These are phyloP conservation scores for Solanum chilense DNA, from an alignment of 257 asterid genomes.

Conservation along the genomic window DNA sequence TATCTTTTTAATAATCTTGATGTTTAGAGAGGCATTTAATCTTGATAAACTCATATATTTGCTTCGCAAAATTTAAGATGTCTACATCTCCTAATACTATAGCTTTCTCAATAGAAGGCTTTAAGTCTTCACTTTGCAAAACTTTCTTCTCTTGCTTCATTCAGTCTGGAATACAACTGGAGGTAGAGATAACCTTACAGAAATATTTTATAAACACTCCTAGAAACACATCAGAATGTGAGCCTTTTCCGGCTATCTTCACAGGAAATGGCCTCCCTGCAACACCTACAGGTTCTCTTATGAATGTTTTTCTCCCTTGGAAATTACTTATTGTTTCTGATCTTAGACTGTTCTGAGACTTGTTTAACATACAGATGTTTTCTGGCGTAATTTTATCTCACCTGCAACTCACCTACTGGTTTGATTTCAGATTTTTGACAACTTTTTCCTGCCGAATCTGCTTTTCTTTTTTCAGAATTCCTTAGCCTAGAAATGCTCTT, in stretches of 20 bases:
- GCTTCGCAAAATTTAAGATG: background rate
- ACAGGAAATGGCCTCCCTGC: background rate
- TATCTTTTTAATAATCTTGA: background rate
- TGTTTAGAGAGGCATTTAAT: background rate
- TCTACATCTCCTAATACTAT: background rate
- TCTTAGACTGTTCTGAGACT: background rate
- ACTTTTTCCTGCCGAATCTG: background rate
- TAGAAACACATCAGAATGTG: background rate
- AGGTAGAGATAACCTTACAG: background rate
- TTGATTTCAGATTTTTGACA: background rate
- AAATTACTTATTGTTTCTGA: background rate
- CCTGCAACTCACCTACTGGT: background rate
- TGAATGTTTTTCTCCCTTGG: background rate
- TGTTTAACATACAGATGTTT: background rate
- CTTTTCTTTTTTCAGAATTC: background rate
- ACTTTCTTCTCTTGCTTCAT: background rate
- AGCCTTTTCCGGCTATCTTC: background rate
- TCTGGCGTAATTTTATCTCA: background rate
- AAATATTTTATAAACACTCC: background rate
- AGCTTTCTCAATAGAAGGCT: background rate
- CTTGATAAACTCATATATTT: background rate
- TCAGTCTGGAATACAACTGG: background rate
- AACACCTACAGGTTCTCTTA: background rate
- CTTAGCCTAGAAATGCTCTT: background rate
- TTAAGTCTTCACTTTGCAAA: background rate